Evolutionary conservation across 1,284 basidiomycete species (phyloP), one percentile per base, ranked within the genome.

Genomic region (Vanrija sp.): DNA sequence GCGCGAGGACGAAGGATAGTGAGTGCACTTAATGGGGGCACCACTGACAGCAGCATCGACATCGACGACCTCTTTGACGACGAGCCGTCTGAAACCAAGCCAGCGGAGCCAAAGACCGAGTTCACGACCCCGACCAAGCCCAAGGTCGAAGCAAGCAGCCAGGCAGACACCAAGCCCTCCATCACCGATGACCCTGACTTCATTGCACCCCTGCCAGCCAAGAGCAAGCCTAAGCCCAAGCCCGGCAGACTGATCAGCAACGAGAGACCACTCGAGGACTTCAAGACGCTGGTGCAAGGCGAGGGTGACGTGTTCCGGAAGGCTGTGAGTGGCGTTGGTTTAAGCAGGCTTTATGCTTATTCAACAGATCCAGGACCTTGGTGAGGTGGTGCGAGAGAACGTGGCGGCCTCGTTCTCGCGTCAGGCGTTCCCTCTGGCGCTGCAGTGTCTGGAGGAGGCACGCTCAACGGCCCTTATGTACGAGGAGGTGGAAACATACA

Each of bases 261-360:
- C 49, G 83, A 85, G 1, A 79, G 80, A 60, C 90, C 91, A 1
- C 78, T 93, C 42, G 79, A 78, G 49, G 91, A 94, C 75, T 93
- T 93, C 75, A 78, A 78, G 59, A 78, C 80, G 62, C 86, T 89
- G 64, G 76, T 88, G 18, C 79, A 80, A 42, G 71, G 69, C 12
- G 80, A 82, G 49, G 88, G 88, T 0, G 89, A 91, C 69, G 76
- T 90, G 16, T 88, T 91, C 47, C 83, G 81, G 23, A 91, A 93
- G 73, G 88, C 88, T 0, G 86, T 91, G 10, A 83, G 62, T 58
- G 6, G 21, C 9, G 5, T 3, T 1, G 16, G 2, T 38, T 1
- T 14, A n/a, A n/a, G 3, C 21, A 23, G 21, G 21, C 21, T 5
- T 2, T 6, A 19, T 26, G 28, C 40, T 48, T 16, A 45, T 40